phyloP scores from a whole-genome alignment of 1,284 basidiomycete genomes.

The Heliocybe sulcata region DNA sequence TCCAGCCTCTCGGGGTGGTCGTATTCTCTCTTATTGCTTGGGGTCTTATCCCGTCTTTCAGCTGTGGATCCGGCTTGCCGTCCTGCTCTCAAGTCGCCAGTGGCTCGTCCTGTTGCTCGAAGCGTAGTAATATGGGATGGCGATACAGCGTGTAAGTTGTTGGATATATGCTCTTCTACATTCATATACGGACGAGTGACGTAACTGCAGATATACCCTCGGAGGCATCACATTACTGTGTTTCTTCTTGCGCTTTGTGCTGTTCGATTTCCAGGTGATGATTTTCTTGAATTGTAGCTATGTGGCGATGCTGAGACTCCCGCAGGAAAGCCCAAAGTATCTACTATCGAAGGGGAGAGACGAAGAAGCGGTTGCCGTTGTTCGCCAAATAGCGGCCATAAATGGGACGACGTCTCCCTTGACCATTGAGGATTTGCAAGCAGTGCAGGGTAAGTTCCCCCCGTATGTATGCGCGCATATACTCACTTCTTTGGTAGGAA shows the following conservation, averaged over 20 bases:
- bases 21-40: conserved; percentile 9
- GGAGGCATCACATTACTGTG: background rate
- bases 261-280: conserved; percentile 1
- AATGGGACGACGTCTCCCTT: background rate
- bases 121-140: background rate
- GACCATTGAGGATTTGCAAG: background rate
- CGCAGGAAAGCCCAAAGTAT: background rate
- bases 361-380: background rate
- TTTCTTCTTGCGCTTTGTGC: background rate
- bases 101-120: background rate
- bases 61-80: conserved; percentile 5
- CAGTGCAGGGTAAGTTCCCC: background rate
- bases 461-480: too few relatives aligned
- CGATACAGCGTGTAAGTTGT: background rate
- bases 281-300: background rate
- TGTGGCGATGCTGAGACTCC: background rate
- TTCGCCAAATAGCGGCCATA: background rate
- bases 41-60: conserved; percentile 8
- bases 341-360: background rate
- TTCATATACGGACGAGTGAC: background rate
- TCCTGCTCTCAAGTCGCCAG: background rate
- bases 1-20: background rate
- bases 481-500: too few relatives aligned
- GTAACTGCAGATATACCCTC: background rate
- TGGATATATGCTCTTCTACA: background rate